These are phyloP conservation scores for Curvularia spicifera DNA, from an alignment of 2,329 filamentous ascomycete species.

Conservation along the genomic window DNA sequence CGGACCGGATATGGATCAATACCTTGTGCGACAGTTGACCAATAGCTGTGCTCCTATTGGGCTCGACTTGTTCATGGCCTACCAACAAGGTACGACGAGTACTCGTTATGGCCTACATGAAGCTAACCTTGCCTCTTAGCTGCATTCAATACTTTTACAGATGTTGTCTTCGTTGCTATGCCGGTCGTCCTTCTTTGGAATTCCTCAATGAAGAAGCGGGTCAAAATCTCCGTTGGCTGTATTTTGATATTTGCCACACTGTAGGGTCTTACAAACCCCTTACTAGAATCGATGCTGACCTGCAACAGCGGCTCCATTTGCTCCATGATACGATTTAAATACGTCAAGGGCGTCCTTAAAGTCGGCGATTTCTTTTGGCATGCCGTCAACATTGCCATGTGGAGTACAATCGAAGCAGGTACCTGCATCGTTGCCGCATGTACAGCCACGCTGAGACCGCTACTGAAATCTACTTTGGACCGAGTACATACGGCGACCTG, in stretches of 20 bases:
- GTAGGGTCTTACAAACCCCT: constrained; percentile 23
- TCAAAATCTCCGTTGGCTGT: constrained; percentile 61
- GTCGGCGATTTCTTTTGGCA: constrained; percentile 55
- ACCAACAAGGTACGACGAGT: constrained; percentile 38
- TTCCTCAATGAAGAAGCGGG: constrained; percentile 60
- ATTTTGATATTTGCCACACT: constrained; percentile 58
- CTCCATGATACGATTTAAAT: constrained; percentile 60
- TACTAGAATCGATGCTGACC: constrained; percentile 15
- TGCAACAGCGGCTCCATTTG: constrained; percentile 59
- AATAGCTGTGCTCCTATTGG: constrained; percentile 52
- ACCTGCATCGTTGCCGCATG: constrained; percentile 57
- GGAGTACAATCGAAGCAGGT: constrained; percentile 47
- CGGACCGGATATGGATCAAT: constrained; percentile 37
- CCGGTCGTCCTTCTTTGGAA: constrained; percentile 60
- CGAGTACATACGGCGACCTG: constrained; percentile 3
- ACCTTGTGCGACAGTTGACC: constrained; percentile 40
- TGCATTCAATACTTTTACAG: constrained; percentile 39
- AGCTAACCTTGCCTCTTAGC: constrained; percentile 16
- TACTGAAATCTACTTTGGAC: constrained; percentile 44
- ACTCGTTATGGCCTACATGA: not conserved
- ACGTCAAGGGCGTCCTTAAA: constrained; percentile 50
- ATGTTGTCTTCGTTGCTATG: constrained; percentile 40
- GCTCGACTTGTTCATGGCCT: constrained; percentile 61
- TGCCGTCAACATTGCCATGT: constrained; percentile 55
- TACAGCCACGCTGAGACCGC: constrained; percentile 59